Base-by-base conservation (phyloP, 805 yeast species). In the Saccharomycopsis babjevae region DNA sequence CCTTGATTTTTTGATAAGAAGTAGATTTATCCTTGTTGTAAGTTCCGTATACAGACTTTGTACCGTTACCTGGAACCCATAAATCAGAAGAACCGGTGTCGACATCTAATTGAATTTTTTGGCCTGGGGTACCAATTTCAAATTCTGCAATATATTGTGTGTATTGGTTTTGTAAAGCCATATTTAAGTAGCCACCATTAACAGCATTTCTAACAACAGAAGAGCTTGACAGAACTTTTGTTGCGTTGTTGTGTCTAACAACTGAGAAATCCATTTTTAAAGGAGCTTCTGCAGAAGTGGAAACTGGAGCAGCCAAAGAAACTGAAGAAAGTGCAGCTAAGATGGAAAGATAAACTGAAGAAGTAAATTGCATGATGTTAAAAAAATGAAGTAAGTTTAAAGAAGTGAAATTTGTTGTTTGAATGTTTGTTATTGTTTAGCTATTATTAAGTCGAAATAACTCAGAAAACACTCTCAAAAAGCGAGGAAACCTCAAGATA, bases 41-140 rank as follows among this genome's bases (percentile, higher is more conserved):
- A 10, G 79, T 71, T 16, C 81, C 81, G 59, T 69, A 75, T 13
- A 59, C 64, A 22, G 61, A 58, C 8, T 25, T 20, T 20, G 64
- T 58, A 28, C 61, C 61, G 30, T 20, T 57, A 36, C 58, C 63
- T 22, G 59, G 59, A 42, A 69, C 72, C 73, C 73, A 70, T 56
- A 69, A 66, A 57, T 71, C 73, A n/a, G 72, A 68, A 28, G 72
- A 70, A 1, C 73, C 73, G 36, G 73, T 71, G 57, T 71, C 73
- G 20, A 71, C 58, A 18, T 61, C 66, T 20, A 70, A 69, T n/a
- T 58, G 38, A 46, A 68, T 60, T 15, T 62, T 58, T 54, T 69
- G 70, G 5, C 54, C 54, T 54, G 69, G 65, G n/a, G 71, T 67
- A 42, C 72, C 73, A 39, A 70, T 64, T 30, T 70, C 64, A 4